Conservation (phyloP, 495 filamentous ascomycete genomes). For the Pseudotulostoma volvatum region DNA sequence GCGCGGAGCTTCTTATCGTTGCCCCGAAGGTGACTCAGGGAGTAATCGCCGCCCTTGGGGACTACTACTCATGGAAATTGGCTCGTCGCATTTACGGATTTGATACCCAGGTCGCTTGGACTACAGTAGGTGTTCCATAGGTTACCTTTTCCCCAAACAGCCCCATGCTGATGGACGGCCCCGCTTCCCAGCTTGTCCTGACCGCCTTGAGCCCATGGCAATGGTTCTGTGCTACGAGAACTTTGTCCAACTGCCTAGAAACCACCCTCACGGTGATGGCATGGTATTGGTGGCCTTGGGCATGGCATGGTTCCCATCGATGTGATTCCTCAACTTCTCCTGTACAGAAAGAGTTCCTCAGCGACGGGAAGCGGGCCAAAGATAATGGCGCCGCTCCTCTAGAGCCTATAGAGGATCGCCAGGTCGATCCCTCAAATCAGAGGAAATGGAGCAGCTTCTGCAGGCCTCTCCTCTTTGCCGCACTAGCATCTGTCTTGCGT, state of each 20-base stretch:
- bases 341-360: neutral
- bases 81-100: constrained; percentile 55
- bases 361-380: too few species aligned
- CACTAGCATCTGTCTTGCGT: constrained; percentile 68
- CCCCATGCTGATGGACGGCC: neutral
- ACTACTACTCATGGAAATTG: constrained; percentile 82
- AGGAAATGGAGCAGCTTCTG: constrained; percentile 30
- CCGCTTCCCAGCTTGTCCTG: constrained; percentile 33
- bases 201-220: constrained; percentile 82
- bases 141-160: too few species aligned
- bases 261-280: constrained; percentile 71
- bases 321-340: too few species aligned
- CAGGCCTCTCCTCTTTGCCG: constrained; percentile 55
- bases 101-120: constrained; percentile 45
- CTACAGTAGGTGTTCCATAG: constrained; percentile 38
- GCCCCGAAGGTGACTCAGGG: constrained; percentile 66
- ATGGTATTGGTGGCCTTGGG: constrained; percentile 78
- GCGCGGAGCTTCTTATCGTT: constrained; percentile 47
- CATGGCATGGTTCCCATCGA: too few species aligned
- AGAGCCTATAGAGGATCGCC: constrained; percentile 1
- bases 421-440: constrained; percentile 2
- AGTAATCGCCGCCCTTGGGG: constrained; percentile 56
- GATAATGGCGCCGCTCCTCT: too few species aligned
- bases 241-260: constrained; percentile 87
- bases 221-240: constrained; percentile 87